Conservation (phyloP, 2,329 filamentous ascomycete genomes). For the Paramyrothecium sp. region DNA sequence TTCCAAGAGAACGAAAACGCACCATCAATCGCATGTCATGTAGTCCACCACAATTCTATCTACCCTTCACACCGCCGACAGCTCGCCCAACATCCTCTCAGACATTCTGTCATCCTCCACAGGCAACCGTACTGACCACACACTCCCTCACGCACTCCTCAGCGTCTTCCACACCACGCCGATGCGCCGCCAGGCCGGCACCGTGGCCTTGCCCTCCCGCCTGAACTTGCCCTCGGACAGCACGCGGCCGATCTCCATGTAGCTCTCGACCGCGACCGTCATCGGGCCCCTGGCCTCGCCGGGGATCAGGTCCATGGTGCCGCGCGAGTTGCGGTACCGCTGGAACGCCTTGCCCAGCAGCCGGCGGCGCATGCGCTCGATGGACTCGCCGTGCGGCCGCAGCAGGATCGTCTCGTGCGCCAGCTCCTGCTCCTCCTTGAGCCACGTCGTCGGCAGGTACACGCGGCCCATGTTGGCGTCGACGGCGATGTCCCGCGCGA, state of each 20-base stretch:
- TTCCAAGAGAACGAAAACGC: no score
- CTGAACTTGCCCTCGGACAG: slow-evolving; percentile 39
- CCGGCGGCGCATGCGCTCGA: slow-evolving; percentile 49
- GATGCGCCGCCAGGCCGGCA: slow-evolving; percentile 45
- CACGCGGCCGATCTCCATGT: slow-evolving; percentile 73
- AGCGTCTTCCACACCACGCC: slow-evolving; percentile 58
- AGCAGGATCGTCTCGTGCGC: slow-evolving; percentile 53
- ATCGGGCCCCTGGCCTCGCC: slow-evolving; percentile 59
- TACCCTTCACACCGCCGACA: not conserved
- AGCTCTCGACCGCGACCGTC: slow-evolving; percentile 69
- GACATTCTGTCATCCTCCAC: not conserved
- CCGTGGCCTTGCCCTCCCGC: slow-evolving; percentile 39
- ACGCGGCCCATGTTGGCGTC: slow-evolving; percentile 66
- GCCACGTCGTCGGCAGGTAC: slow-evolving; percentile 66
- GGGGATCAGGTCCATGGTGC: slow-evolving; percentile 61
- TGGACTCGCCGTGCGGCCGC: slow-evolving; percentile 30
- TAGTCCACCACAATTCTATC: no score
- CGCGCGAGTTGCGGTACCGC: slow-evolving; percentile 54
- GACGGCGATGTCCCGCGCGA: slow-evolving; percentile 68
- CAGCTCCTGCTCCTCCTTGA: slow-evolving; percentile 52
- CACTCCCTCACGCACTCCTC: slow-evolving; percentile 5
- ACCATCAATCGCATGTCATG: no score
- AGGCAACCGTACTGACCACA: not conserved
- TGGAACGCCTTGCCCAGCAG: slow-evolving; percentile 61
- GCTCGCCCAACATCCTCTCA: not conserved